These are phyloP conservation scores for Thalassiosira ordinaria DNA, from an alignment of 352 stramenopile genomes.

Conservation along the genomic window DNA sequence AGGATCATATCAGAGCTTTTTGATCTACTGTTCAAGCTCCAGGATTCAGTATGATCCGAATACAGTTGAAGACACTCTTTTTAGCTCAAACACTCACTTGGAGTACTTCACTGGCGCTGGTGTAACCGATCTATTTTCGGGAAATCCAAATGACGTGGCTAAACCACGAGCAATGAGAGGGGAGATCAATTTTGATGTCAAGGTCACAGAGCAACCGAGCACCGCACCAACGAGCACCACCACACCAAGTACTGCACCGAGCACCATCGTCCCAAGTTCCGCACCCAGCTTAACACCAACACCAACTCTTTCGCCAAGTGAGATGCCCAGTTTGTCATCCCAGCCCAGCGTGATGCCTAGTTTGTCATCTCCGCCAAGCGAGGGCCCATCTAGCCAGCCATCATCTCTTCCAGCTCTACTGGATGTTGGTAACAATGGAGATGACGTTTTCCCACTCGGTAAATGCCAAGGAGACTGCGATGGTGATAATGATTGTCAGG, in stretches of 20 bases:
- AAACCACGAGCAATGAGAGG: slow-evolving; percentile 16
- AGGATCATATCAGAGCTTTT: slow-evolving; percentile 18
- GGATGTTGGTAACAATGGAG: too few species aligned
- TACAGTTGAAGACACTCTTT: not conserved
- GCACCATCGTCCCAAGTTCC: not conserved
- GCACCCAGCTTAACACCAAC: not conserved
- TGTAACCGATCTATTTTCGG: not conserved
- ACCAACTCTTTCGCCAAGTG: not conserved
- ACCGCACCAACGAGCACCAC: not conserved
- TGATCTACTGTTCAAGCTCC: not conserved
- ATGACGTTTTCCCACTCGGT: too few species aligned
- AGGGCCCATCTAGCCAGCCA: not conserved
- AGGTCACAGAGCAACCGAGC: slow-evolving; percentile 32
- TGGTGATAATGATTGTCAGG: too few species aligned
- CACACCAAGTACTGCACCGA: not conserved
- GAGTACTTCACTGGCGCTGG: not conserved
- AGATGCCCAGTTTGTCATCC: too few species aligned
- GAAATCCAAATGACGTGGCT: not conserved
- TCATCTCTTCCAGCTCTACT: too few species aligned
- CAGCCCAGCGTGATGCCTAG: not conserved
- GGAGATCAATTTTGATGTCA: slow-evolving; percentile 29
- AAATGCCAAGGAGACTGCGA: too few species aligned
- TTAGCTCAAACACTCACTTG: not conserved
- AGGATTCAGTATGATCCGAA: not conserved
- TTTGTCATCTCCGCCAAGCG: not conserved